These are phyloP conservation scores for Annulohypoxylon truncatum DNA, from an alignment of 2,329 filamentous ascomycete species.

Conservation along the genomic window DNA sequence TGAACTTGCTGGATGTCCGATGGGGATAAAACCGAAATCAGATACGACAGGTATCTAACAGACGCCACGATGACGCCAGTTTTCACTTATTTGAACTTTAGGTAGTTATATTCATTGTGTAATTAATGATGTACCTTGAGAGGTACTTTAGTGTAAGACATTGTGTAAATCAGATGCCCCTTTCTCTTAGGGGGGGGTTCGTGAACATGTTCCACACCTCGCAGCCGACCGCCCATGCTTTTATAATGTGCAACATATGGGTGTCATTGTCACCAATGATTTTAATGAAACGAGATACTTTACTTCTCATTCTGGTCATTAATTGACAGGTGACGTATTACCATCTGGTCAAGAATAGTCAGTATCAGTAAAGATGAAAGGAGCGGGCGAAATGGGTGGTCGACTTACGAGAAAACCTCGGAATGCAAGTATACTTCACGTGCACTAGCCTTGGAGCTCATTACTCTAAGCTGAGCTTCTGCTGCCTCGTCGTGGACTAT, in stretches of 20 bases:
- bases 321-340: neutral
- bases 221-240: neutral
- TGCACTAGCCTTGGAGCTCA: constrained; percentile 39
- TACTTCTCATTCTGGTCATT: neutral
- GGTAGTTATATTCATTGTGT: neutral
- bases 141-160: neutral
- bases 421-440: constrained; percentile 47
- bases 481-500: constrained; percentile 45
- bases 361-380: neutral
- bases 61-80: neutral
- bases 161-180: neutral
- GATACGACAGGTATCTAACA: neutral
- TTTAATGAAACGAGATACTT: neutral
- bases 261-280: neutral
- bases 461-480: constrained; percentile 44
- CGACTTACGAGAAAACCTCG: constrained; percentile 47
- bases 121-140: neutral
- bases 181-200: neutral
- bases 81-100: neutral
- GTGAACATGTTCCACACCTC: neutral
- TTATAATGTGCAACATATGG: neutral
- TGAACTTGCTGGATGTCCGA: neutral
- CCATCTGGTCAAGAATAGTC: constrained; percentile 18
- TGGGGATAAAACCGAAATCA: neutral
- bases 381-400: neutral